Base-by-base conservation (phyloP, 345 rosid species). In the Citrus medica region DNA sequence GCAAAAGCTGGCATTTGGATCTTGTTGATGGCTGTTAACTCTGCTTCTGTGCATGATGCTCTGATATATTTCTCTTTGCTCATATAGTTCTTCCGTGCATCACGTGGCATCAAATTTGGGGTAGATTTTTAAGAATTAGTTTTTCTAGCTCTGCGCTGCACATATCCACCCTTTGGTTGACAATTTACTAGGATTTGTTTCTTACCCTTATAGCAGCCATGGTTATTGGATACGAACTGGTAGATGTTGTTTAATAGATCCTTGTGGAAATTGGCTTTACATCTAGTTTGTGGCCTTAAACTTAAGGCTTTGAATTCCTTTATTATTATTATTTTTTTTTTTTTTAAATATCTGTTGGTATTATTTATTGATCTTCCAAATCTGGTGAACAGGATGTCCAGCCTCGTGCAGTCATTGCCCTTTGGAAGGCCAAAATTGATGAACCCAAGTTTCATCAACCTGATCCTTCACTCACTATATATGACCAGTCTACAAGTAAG, bases 341-440 rank as follows among this genome's bases (percentile, higher is more conserved):
- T 38, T 48, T 22, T n/a, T n/a, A n/a, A 19, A 21, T 75, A 75
- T 65, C 46, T 10, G 30, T 28, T 65, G 33, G 25, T 3, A 30
- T 38, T 37, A 30, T 61, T 73, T 65, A 38, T 63, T 71, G 67
- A 46, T 48, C 46, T 42, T 73, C 64, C 16, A 71, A 74, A 63
- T 69, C 76, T 60, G 33, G 74, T 61, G 46, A 83, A 74, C 85
- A 87, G 89, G 89, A 87, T 80, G 83, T 82, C 22, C 86, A 79
- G 69, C 88, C 91, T 66, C 83, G 83, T 33, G 66, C 79, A 6
- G 61, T 82, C 32, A 81, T 88, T 79, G 74, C 82, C 67, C 86
- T 88, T 67, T 86, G 86, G 82, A 86, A 86, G 71, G 88, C 88
- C 56, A 82, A 86, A 70, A 74, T 88, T 83, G 89, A 86, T 76